These are phyloP conservation scores for Cladosporium sp. DNA, from an alignment of 2,329 filamentous ascomycete species.

Conservation along the genomic window DNA sequence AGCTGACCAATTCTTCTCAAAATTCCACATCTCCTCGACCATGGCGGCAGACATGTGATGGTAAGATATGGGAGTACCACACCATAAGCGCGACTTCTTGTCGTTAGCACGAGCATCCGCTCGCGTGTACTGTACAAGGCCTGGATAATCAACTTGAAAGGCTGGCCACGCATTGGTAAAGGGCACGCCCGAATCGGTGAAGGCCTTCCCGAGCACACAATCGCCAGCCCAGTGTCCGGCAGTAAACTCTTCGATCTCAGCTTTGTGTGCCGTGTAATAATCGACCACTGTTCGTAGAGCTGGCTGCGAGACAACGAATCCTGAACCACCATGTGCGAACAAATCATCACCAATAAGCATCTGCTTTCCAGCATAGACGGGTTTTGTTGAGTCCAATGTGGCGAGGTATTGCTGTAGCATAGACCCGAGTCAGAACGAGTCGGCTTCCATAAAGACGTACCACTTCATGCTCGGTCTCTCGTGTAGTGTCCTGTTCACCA, in stretches of 20 bases:
- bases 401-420: slow-evolving; percentile 52
- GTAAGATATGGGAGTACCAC: slow-evolving; percentile 18
- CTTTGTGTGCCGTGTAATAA: slow-evolving; percentile 37
- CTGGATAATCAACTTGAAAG: slow-evolving; percentile 16
- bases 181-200: slow-evolving; percentile 14
- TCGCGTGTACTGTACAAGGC: neutral
- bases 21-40: slow-evolving; percentile 17
- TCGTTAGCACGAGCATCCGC: slow-evolving; percentile 15
- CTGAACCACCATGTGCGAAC: slow-evolving; percentile 52
- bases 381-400: slow-evolving; percentile 44
- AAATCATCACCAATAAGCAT: slow-evolving; percentile 48
- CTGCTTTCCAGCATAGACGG: slow-evolving; percentile 52
- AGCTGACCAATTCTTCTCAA: slow-evolving; percentile 18
- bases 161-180: slow-evolving; percentile 19
- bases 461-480: slow-evolving; percentile 48
- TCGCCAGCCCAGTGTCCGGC: slow-evolving; percentile 21
- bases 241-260: slow-evolving; percentile 32
- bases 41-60: slow-evolving; percentile 17
- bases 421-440: slow-evolving; percentile 54
- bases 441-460: slow-evolving; percentile 58
- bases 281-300: slow-evolving; percentile 44
- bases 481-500: slow-evolving; percentile 33
- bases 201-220: slow-evolving; percentile 17
- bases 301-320: slow-evolving; percentile 49
- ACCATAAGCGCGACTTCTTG: slow-evolving; percentile 18